These are phyloP conservation scores for Scolecobasidium constrictum DNA, from an alignment of 2,329 filamentous ascomycete genomes.

Conservation along the genomic window DNA sequence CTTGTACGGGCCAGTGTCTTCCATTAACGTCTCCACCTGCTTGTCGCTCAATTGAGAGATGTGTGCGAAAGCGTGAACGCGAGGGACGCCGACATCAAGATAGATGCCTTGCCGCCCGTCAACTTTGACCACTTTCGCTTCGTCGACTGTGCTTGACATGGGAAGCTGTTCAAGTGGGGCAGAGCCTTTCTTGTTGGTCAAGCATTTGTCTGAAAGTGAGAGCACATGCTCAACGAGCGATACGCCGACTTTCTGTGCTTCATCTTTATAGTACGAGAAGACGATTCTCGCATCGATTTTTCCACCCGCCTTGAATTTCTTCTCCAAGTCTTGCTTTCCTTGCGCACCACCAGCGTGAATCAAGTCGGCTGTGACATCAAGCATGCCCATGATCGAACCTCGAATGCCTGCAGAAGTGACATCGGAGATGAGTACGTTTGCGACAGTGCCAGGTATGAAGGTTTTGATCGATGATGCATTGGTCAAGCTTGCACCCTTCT, in stretches of 20 bases:
- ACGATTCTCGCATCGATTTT: slow-evolving; percentile 81
- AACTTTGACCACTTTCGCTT: slow-evolving; percentile 69
- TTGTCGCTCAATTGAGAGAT: slow-evolving; percentile 87
- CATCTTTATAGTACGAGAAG: slow-evolving; percentile 71
- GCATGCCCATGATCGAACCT: slow-evolving; percentile 83
- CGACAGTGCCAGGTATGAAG: slow-evolving; percentile 84
- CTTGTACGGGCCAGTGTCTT: slow-evolving; percentile 67
- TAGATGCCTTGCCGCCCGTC: slow-evolving; percentile 75
- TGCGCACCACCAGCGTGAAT: slow-evolving; percentile 75
- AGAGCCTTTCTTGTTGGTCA: slow-evolving; percentile 25
- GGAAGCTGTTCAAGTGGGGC: slow-evolving; percentile 51
- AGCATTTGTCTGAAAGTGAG: slow-evolving; percentile 39
- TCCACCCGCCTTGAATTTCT: slow-evolving; percentile 71
- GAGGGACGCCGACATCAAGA: slow-evolving; percentile 55
- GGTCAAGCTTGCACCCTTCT: slow-evolving; percentile 50
- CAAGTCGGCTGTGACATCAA: slow-evolving; percentile 83
- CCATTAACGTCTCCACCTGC: slow-evolving; percentile 73
- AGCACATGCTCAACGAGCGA: slow-evolving; percentile 78
- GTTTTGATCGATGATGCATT: slow-evolving; percentile 80
- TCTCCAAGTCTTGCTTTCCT: slow-evolving; percentile 57
- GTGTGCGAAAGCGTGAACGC: slow-evolving; percentile 79
- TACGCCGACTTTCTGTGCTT: slow-evolving; percentile 74
- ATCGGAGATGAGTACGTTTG: slow-evolving; percentile 73
- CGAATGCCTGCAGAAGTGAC: slow-evolving; percentile 62
- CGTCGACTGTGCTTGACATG: slow-evolving; percentile 64